Evolutionary conservation across 2,329 filamentous ascomycete genomes (phyloP), one percentile per base, ranked within the genome.

Genomic region (Fusarium sp.): DNA sequence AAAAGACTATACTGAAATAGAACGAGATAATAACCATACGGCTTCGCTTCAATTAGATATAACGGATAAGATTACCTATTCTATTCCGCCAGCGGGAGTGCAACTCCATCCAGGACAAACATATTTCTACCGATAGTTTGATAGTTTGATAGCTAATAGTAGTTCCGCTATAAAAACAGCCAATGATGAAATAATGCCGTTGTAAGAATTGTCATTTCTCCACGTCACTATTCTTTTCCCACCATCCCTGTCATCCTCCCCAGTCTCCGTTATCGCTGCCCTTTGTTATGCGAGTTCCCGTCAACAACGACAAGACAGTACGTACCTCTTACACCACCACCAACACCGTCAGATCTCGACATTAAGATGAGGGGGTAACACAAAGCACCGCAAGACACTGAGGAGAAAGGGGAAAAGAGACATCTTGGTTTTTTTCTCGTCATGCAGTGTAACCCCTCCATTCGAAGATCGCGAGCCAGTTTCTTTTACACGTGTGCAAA

Each of bases 21-120:
- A 11, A 30, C 27, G 27, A 13, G 11, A 5, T 11, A 4, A 30
- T 30, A 30, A 30, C 11, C 10, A 30, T 30, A 5, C 27, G 27
- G 27, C 25, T 25, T 25, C 7, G 25, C 8, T 25, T 25, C 10
- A 25, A 25, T 62, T 66, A 65, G 61, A 61, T 68, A 65, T 68
- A 70, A 70, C 65, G 62, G 33, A 15, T 20, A 37, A 19, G 22
- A 46, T 27, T 39, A 33, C 33, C 17, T 33, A 37, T 50, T 54
- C 20, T n/a, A 22, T 54, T 25, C 64, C 64, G 56, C 55, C 54
- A 70, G 63, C 63, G 60, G 65, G 67, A 60, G 60, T 68, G 65
- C 22, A 25, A 37, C 22, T 27, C 37, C 17, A 13, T 23, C 19
- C 50, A 47, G 30, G 40, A 53, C 40, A 48, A 22, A 20, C 20